Evolutionary conservation across 768 basidiomycete genomes (phyloP), one percentile per base, ranked within the genome.

Genomic region (Trametes elegans): DNA sequence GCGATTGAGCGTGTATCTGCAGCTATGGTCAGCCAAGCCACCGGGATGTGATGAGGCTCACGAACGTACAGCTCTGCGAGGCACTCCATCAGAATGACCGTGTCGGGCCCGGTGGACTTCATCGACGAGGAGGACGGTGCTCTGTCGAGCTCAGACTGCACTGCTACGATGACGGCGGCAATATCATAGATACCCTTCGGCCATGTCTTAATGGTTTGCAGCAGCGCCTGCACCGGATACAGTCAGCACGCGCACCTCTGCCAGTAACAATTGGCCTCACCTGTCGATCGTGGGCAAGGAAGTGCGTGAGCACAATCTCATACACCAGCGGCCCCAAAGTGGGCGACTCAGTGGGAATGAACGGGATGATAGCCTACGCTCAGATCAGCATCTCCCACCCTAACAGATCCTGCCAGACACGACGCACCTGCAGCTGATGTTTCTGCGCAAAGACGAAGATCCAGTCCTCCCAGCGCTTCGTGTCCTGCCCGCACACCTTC

Each of bases 391-490:
- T 5, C 6, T 9, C 5, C 8, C 19, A 21, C 10, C 3, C 31
- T 32, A 34, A 32, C 29, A 41, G 21, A 49, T 4, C 13, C 18
- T 41, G 29, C 26, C 19, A 42, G 14, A 40, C 11, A 21, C 2
- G 19, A 69, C 80, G 21, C 56, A 91, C 93, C 70, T 89, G 84
- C 14, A 98, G 73, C 53, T 93, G 85, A 23, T 81, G 78, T 62
- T 86, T 82, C 68, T 93, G 84, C 1, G 88, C 89, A 66, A 96
- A 98, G 13, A 82, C 74, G 64, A 97, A 96, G 64, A 98, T 90
- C 90, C 90, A 97, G 62, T 88, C 83, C 66, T 98, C 95, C 97
- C 97, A 99, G n/a, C 81, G 79, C 64, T 84, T 86, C 10, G 78
- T 71, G 62, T 96, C 83, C 39, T 83, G 82, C 3, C 81, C 87